Base-by-base conservation (phyloP, 2,329 filamentous ascomycete species). In the Curvularia lunata region DNA sequence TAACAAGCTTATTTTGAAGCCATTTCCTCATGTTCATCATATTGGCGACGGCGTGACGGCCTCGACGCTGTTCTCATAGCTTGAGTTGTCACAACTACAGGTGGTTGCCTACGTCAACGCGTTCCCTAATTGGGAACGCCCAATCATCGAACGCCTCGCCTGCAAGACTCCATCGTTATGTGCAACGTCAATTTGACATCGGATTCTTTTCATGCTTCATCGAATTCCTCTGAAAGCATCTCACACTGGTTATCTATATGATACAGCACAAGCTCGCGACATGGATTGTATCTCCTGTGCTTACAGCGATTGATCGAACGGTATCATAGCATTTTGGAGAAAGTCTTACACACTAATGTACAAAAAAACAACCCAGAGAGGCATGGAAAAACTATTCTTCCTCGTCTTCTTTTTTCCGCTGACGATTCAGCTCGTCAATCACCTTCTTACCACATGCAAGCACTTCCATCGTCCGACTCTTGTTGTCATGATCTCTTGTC, bases 401-500 rank as follows among this genome's bases (percentile, higher is more conserved):
- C 9, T 70, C 64, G 23, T 73, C 70, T 23, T 67, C 65, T 19
- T 55, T 62, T 38, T 51, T 62, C 41, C 70, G 62, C 48, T 71
- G 62, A 46, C 58, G 52, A 54, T 74, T 75, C 21, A 73, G 52
- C 51, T 69, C 67, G 56, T 73, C 67, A 10, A 75, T 60, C n/a
- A 71, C 64, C 47, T 66, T 66, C 58, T 70, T 72, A 8, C 72
- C 73, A 21, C 71, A 69, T 16, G 68, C 70, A 27, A 75, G 46
- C 1, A 72, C 66, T 59, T 75, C 72, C 51, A 75, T 54, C 8
- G 68, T 75, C 18, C 72, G 52, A 57, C 69, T 72, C 58, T 70
- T 72, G 21, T 72, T 72, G 25, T 73, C 70, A 43, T 67, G 67
- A 49, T 73, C 71, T 32, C 73, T 63, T 13, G 72, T 75, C 48